A percentile compares a stretch with the other conserved stretches of the same genome.
These are phyloP conservation scores for Cicer judaicum DNA, from an alignment of 306 rosid genomes.

Conservation along the genomic window DNA sequence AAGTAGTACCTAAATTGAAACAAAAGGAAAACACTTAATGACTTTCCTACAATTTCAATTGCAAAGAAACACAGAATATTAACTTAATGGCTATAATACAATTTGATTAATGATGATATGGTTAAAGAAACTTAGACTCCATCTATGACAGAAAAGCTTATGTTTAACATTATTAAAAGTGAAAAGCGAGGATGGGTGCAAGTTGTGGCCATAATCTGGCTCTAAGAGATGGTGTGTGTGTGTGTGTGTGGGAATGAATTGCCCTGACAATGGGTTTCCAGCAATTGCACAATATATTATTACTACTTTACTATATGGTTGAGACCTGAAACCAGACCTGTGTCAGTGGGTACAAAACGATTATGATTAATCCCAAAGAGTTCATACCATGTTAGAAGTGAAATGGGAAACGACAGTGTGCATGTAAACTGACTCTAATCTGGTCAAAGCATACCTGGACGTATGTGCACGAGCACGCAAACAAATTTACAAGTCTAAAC, in stretches of 20 bases:
- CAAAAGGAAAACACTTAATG: not conserved
- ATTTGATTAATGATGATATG: not conserved
- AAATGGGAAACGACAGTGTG: not conserved
- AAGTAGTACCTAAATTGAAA: conserved; percentile 60
- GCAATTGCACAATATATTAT: not conserved
- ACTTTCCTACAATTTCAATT: conserved; percentile 1
- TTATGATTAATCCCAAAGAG: conserved; percentile 4
- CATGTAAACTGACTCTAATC: conserved; percentile 12
- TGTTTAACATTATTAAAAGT: not conserved
- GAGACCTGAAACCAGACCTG: not conserved
- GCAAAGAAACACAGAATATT: conserved; percentile 23
- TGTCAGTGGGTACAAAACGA: not conserved
- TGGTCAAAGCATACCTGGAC: not conserved
- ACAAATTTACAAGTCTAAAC: not conserved
- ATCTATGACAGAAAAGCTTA: not conserved
- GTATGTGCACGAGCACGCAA: not conserved
- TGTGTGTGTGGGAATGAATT: not conserved
- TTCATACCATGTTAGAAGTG: conserved; percentile 1
- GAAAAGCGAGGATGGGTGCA: not conserved
- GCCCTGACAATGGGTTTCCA: not conserved
- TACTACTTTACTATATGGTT: not conserved
- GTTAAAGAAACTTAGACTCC: conserved; percentile 27
- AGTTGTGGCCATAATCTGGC: conserved; percentile 13
- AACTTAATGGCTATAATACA: not conserved
- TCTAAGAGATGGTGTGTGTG: not conserved